A percentile compares a stretch with the other conserved stretches of the same genome.
phyloP scores from a whole-genome alignment of 2,329 filamentous ascomycete genomes.

The Neonectria coccinea region DNA sequence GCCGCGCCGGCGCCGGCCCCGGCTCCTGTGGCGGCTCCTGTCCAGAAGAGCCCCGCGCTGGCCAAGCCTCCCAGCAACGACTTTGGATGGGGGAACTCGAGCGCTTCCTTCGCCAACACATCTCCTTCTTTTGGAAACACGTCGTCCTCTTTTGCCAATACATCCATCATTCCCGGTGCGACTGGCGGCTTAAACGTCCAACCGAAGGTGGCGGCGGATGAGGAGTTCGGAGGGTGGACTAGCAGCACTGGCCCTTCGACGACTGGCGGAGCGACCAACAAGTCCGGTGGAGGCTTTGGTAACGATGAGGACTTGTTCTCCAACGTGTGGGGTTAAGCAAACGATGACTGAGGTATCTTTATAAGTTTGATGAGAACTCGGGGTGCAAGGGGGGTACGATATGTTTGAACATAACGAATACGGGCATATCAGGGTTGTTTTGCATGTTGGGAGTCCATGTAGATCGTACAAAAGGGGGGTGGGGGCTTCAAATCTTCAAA shows the following conservation, averaged over 20 bases:
- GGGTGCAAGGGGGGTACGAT: constrained; percentile 1
- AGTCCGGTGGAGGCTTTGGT: constrained; percentile 71
- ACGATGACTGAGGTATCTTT: constrained; percentile 29
- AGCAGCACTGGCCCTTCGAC: constrained; percentile 69
- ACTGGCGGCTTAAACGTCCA: constrained; percentile 73
- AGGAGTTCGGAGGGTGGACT: constrained; percentile 96
- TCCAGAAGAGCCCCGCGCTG: constrained; percentile 72
- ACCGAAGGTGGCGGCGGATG: constrained; percentile 84
- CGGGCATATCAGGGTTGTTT: constrained; percentile 50
- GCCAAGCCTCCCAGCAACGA: constrained; percentile 64
- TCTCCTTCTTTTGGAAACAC: constrained; percentile 50
- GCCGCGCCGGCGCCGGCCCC: too few relatives aligned
- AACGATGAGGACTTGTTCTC: constrained; percentile 90
- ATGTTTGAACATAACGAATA: constrained; percentile 43
- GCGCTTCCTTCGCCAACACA: constrained; percentile 62
- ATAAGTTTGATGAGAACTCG: constrained; percentile 21
- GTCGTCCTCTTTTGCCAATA: constrained; percentile 61
- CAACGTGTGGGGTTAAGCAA: constrained; percentile 86
- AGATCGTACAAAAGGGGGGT: constrained; percentile 44
- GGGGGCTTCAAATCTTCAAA: constrained; percentile 32
- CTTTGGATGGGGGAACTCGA: constrained; percentile 68
- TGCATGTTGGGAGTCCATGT: constrained; percentile 51
- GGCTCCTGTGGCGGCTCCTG: constrained; percentile 53
- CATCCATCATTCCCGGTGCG: constrained; percentile 71
- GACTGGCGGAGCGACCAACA: constrained; percentile 57